Percentiles rank a stretch among this genome's conserved stretches.
Conservation (phyloP, 225 moss, liverwort and hornwort species). For the Pseudoscleropodium purum region DNA sequence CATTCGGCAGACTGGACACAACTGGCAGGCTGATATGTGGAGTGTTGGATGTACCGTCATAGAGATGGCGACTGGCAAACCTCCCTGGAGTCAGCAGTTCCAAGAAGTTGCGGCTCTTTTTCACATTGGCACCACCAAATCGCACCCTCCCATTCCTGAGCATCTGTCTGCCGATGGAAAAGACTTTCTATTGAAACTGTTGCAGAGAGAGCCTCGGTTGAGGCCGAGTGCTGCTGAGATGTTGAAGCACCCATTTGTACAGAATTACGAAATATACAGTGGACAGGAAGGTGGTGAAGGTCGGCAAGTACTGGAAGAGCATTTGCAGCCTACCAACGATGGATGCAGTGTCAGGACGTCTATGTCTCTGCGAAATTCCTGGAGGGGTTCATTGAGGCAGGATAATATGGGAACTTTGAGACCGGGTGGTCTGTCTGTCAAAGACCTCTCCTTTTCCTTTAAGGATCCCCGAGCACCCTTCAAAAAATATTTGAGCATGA, state of each 20-base stretch:
- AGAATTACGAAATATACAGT: constrained; percentile 24
- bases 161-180: constrained; percentile 69
- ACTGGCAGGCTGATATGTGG: constrained; percentile 73
- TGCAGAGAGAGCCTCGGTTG: constrained; percentile 86
- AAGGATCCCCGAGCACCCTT: constrained; percentile 44
- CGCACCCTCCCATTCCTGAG: constrained; percentile 50
- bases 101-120: constrained; percentile 96
- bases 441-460: constrained; percentile 35
- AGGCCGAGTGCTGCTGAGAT: constrained; percentile 80
- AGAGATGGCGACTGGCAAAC: constrained; percentile 64
- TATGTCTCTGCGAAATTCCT: constrained; percentile 20
- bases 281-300: constrained; percentile 36
- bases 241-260: constrained; percentile 62
- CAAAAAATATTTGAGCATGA: constrained; percentile 28
- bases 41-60: constrained; percentile 62
- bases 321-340: constrained; percentile 22
- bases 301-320: constrained; percentile 37
- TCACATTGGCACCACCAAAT: constrained; percentile 91
- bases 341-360: constrained; percentile 27
- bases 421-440: constrained; percentile 17
- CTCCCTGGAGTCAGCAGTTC: constrained; percentile 70
- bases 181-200: constrained; percentile 70
- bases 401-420: constrained; percentile 13
- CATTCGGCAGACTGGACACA: constrained; percentile 60
- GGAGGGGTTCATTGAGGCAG: constrained; percentile 14